Conservation (phyloP, 768 basidiomycete genomes). For the Asterophora parasitica region DNA sequence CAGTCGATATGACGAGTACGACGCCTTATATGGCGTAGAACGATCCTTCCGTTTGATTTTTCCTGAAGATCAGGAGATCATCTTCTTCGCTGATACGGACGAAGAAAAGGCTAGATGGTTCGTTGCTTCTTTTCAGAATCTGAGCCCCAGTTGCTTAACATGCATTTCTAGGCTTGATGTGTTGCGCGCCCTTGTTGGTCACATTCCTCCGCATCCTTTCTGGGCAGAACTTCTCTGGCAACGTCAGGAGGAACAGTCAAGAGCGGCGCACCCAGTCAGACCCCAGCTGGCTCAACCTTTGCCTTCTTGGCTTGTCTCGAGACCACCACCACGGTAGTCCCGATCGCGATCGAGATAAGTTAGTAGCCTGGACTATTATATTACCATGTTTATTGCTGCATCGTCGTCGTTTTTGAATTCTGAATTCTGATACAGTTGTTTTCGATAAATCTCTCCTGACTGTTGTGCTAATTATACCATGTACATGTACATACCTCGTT, state of each 20-base stretch:
- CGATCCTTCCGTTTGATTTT: constrained; percentile 85
- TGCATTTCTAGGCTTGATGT: constrained; percentile 68
- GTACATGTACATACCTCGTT: too few relatives aligned
- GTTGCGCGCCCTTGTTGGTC: constrained; percentile 77
- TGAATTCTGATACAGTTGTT: background rate
- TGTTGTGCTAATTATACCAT: constrained; percentile 2
- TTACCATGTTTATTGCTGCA: background rate
- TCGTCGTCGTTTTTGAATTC: background rate
- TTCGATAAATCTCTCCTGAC: background rate
- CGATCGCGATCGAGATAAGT: too few relatives aligned
- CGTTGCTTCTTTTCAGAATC: constrained; percentile 19
- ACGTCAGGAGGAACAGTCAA: constrained; percentile 51
- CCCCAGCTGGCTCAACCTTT: constrained; percentile 9
- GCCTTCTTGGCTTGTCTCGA: constrained; percentile 18
- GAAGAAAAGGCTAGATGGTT: constrained; percentile 87
- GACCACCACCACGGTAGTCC: constrained; percentile 17
- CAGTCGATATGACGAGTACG: constrained; percentile 51
- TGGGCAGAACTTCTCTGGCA: constrained; percentile 94
- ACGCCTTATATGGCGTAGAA: constrained; percentile 65
- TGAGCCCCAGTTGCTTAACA: background rate
- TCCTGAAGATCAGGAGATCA: constrained; percentile 69
- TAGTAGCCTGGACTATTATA: background rate
- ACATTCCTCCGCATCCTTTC: constrained; percentile 86
- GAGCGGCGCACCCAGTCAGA: constrained; percentile 1
- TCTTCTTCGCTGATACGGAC: constrained; percentile 89